A percentile compares a stretch with the other conserved stretches of the same genome.
phyloP scores from a whole-genome alignment of 2,329 filamentous ascomycete genomes.

The Rutstroemia sp. region DNA sequence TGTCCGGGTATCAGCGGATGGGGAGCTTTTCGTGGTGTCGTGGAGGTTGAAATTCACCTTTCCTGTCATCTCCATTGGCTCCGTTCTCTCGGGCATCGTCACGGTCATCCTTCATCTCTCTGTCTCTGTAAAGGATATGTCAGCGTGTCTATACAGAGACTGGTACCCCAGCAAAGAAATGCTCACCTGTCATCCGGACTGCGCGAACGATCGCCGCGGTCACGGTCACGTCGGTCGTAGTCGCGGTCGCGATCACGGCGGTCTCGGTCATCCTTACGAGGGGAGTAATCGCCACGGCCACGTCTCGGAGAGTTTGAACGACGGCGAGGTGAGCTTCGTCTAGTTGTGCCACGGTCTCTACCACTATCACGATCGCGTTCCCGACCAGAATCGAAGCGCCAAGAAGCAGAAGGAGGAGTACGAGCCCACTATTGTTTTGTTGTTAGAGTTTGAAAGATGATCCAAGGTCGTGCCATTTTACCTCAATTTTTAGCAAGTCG shows the following conservation, averaged over 20 bases:
- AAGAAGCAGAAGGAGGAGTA: constrained; percentile 94
- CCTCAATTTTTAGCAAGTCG: constrained; percentile 96
- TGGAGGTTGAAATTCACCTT: constrained; percentile 51
- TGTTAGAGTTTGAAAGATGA: constrained; percentile 2
- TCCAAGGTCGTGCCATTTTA: constrained; percentile 36
- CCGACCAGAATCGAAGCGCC: constrained; percentile 92
- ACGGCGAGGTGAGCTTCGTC: constrained; percentile 56
- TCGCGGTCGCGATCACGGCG: constrained; percentile 75
- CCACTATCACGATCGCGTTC: constrained; percentile 53
- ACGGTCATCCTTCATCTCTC: constrained; percentile 49
- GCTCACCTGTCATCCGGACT: constrained; percentile 56
- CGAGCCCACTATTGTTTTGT: constrained; percentile 76
- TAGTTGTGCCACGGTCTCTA: constrained; percentile 17
- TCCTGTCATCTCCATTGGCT: constrained; percentile 81
- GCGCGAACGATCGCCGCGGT: constrained; percentile 54
- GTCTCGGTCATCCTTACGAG: constrained; percentile 79
- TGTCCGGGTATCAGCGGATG: constrained; percentile 25
- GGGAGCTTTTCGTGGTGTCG: constrained; percentile 15
- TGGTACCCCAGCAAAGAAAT: not conserved
- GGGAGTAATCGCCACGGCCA: constrained; percentile 69
- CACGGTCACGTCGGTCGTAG: constrained; percentile 60
- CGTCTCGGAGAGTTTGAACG: constrained; percentile 75
- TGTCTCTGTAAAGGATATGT: constrained; percentile 30
- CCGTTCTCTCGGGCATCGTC: constrained; percentile 71
- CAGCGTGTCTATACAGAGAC: not conserved